Percentiles rank a stretch among this genome's conserved stretches.
phyloP scores from a whole-genome alignment of 225 moss, liverwort and hornwort species.

The Antitrichia curtipendula region DNA sequence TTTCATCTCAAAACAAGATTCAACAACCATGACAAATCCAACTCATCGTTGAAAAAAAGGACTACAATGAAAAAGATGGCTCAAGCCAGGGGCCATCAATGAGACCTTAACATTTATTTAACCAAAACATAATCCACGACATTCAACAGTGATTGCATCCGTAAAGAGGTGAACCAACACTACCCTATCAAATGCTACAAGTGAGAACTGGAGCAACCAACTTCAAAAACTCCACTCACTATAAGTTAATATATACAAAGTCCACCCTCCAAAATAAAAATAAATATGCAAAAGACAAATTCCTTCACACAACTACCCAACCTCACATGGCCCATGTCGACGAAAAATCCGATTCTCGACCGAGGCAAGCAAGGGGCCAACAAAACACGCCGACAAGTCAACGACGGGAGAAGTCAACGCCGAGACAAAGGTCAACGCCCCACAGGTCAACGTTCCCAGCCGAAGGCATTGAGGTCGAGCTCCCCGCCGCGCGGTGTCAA shows the following conservation, averaged over 20 bases:
- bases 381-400: background rate
- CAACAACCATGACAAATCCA: background rate
- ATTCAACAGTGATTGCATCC: background rate
- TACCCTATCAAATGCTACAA: conserved; percentile 2
- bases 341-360: background rate
- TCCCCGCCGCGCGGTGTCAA: conserved; percentile 12
- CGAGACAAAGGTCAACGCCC: background rate
- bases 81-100: conserved; percentile 6
- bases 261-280: background rate
- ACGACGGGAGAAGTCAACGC: background rate
- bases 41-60: background rate
- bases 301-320: background rate
- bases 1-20: background rate
- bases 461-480: conserved; percentile 43
- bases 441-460: conserved; percentile 16
- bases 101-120: background rate
- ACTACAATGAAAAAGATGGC: background rate
- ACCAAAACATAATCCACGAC: background rate
- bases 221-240: conserved; percentile 19
- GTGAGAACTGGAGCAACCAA: conserved; percentile 3
- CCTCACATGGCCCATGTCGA: background rate
- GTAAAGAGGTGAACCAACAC: background rate
- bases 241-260: background rate
- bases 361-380: background rate
- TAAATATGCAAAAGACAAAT: background rate